Conservation (phyloP, 352 stramenopile species). For the Pythium folliculosum region DNA sequence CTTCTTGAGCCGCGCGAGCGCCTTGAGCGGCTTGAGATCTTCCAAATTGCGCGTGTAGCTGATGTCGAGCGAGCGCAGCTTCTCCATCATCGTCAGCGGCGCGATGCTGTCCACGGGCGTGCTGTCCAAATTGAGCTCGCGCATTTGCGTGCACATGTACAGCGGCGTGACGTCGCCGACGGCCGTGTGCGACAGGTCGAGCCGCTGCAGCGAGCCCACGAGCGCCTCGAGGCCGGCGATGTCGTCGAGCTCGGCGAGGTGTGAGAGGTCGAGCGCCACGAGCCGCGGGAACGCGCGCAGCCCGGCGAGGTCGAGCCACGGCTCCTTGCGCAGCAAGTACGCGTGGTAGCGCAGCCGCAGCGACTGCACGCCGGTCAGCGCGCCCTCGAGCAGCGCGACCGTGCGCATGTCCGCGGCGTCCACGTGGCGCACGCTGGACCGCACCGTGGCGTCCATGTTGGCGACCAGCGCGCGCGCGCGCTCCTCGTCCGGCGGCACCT, state of each 20-base stretch:
- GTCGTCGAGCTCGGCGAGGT: constrained; percentile 19
- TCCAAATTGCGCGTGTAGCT: constrained; percentile 26
- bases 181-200: constrained; percentile 17
- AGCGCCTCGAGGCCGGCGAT: constrained; percentile 22
- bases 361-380: constrained; percentile 7
- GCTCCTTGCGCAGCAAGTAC: constrained; percentile 17
- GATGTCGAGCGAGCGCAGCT: constrained; percentile 20
- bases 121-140: constrained; percentile 17
- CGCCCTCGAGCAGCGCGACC: constrained; percentile 4
- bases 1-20: constrained; percentile 18
- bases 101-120: constrained; percentile 19
- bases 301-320: constrained; percentile 17
- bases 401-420: constrained; percentile 20
- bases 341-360: constrained; percentile 16
- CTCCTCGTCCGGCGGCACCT: constrained; percentile 16
- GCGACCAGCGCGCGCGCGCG: constrained; percentile 6
- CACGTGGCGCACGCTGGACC: constrained; percentile 11
- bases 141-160: constrained; percentile 10
- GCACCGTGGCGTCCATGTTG: constrained; percentile 8
- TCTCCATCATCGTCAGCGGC: constrained; percentile 13
- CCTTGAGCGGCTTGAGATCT: constrained; percentile 20
- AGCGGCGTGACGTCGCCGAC: constrained; percentile 26
- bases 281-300: constrained; percentile 23
- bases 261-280: constrained; percentile 14
- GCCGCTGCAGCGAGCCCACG: constrained; percentile 9